Conservation (phyloP, 805 yeast species). For the Schizosaccharomyces japonicus region DNA sequence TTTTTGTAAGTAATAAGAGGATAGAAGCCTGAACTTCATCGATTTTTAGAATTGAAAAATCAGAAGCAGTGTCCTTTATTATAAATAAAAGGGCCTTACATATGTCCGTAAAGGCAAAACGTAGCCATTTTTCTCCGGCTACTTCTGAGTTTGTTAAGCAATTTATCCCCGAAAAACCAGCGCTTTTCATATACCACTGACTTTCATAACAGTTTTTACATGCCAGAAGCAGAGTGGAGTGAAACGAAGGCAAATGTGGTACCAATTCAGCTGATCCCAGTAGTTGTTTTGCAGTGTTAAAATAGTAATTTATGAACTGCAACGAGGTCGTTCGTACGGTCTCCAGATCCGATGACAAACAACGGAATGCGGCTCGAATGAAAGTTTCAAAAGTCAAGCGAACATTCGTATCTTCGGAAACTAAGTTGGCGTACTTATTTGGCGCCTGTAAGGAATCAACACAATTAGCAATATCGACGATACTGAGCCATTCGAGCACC, state of each 20-base stretch:
- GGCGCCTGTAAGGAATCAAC: neutral
- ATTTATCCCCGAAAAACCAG: conserved; percentile 67
- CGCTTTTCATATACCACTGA: conserved; percentile 60
- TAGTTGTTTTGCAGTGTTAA: neutral
- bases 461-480: neutral
- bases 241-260: neutral
- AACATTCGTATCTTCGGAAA: too few species aligned
- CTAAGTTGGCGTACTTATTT: neutral
- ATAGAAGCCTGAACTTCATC: conserved; percentile 35
- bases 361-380: neutral
- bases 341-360: neutral
- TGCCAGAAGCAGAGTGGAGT: conserved; percentile 14
- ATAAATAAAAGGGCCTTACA: conserved; percentile 74
- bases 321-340: neutral
- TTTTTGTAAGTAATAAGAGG: neutral
- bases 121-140: conserved; percentile 51
- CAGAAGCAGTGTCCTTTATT: conserved; percentile 66
- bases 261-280: neutral
- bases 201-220: conserved; percentile 83
- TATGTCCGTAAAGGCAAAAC: conserved; percentile 57
- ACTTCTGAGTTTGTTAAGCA: conserved; percentile 44
- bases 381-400: neutral
- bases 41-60: conserved; percentile 62
- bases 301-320: neutral
- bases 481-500: neutral